Percentiles rank a stretch among this genome's conserved stretches.
Evolutionary conservation across 306 rosid species (phyloP).

Genomic region (Morella rubra): DNA sequence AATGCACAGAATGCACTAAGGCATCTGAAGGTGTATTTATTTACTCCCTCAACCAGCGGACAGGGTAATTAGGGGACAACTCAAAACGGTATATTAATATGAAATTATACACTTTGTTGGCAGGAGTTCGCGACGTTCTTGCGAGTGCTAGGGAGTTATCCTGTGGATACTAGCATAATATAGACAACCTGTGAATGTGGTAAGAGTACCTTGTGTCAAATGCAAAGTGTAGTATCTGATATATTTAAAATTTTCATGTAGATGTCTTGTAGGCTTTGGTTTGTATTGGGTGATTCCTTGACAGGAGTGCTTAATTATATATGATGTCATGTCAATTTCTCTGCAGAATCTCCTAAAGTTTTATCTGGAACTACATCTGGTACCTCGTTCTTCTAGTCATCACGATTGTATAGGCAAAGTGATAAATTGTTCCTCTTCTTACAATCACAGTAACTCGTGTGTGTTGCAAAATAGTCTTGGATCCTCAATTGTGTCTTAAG

Average conservation of each 20-base stretch:
- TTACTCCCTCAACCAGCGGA: not conserved
- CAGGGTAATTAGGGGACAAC: constrained; percentile 19
- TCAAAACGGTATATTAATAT: constrained; percentile 7
- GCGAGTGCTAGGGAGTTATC: constrained; percentile 97
- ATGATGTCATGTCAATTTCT: not conserved
- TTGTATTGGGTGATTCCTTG: not conserved
- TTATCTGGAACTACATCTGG: not conserved
- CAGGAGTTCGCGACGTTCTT: constrained; percentile 94
- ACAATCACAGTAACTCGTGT: not conserved
- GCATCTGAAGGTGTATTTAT: constrained; percentile 62
- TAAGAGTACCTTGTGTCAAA: constrained; percentile 7
- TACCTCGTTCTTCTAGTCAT: not conserved
- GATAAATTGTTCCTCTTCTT: not conserved
- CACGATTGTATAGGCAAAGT: not conserved
- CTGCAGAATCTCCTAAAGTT: not conserved
- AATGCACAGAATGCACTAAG: constrained; percentile 86
- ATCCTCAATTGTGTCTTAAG: not conserved
- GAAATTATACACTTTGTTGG: constrained; percentile 24
- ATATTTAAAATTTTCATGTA: not conserved
- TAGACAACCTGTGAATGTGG: constrained; percentile 36
- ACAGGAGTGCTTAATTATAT: not conserved
- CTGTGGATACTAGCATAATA: constrained; percentile 64
- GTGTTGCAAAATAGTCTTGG: not conserved
- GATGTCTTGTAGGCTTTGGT: not conserved
- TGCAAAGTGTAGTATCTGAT: constrained; percentile 1